These are phyloP conservation scores for Dioscorea zingiberensis DNA, from an alignment of 106 monocot genomes.

Conservation along the genomic window DNA sequence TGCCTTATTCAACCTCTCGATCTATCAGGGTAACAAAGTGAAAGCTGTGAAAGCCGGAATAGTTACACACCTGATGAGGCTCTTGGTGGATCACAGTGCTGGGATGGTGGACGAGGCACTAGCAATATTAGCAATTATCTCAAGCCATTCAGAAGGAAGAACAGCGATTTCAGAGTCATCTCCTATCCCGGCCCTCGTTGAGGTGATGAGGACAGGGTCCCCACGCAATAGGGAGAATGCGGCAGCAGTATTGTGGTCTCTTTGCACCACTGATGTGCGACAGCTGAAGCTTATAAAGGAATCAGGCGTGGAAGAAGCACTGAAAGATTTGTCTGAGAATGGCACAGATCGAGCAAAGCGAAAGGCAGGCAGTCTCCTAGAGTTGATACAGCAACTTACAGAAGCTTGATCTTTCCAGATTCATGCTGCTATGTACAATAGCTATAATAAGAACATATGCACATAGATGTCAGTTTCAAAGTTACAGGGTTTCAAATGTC, in stretches of 20 bases:
- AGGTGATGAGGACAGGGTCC: conserved; percentile 27
- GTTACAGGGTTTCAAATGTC: too few relatives aligned
- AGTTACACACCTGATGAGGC: conserved; percentile 22
- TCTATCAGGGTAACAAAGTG: conserved; percentile 27
- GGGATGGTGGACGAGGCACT: conserved; percentile 46
- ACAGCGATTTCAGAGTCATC: conserved; percentile 14
- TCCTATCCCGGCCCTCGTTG: conserved; percentile 15
- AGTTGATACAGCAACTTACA: conserved; percentile 10
- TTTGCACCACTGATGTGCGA: conserved; percentile 19
- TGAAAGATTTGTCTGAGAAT: conserved; percentile 22
- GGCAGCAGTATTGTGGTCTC: conserved; percentile 19
- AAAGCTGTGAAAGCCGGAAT: conserved; percentile 35
- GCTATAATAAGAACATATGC: too few relatives aligned
- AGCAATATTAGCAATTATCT: conserved; percentile 31
- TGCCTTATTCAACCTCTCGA: conserved; percentile 30
- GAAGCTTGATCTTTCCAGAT: not conserved
- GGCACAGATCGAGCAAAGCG: conserved; percentile 47
- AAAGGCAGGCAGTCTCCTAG: conserved; percentile 31
- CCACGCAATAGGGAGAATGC: conserved; percentile 31
- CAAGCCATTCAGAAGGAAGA: conserved; percentile 23
- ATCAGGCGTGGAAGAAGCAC: conserved; percentile 25
- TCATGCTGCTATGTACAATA: too few relatives aligned
- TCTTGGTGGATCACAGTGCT: conserved; percentile 23
- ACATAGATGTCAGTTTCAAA: too few relatives aligned
- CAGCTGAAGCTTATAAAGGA: conserved; percentile 20